Evolutionary conservation across 345 rosid genomes (phyloP), one percentile per base, ranked within the genome.

Genomic region (Murraya paniculata): DNA sequence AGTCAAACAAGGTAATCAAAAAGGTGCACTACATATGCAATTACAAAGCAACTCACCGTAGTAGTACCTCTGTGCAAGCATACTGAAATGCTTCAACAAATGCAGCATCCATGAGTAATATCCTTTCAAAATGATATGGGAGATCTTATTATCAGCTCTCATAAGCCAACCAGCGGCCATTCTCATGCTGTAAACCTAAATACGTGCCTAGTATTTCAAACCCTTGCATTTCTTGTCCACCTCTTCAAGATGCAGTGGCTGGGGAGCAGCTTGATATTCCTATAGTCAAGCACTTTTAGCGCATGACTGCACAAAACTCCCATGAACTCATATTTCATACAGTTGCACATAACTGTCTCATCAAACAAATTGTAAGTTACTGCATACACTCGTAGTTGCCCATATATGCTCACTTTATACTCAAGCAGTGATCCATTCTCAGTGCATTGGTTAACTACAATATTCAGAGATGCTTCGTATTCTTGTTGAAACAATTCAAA

Each of bases 241-340:
- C 83, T 86, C 74, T 81, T 81, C 64, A 77, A 73, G 75, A 83
- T 76, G 60, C 73, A 83, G 59, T 58, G 82, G 64, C 56, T 65
- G 1, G 88, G 84, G 18, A 83, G 81, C 33, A 78, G 6, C 77
- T 77, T 70, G 58, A 81, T 74, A 61, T 74, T 81, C 64, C 76
- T 77, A 55, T 74, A 83, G 78, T 81, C 80, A 14, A 83, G 78
- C 31, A 86, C 78, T 75, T 86, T 83, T 21, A 86, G 53, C 19
- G 80, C 76, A 74, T 81, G 80, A 35, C 85, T 70, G 55, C 88
- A 83, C 64, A 86, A 77, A 50, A 81, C 68, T 72, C 86, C 85
- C 77, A 81, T 72, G 31, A 39, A 86, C 81, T 83, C 86, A 71
- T 79, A 83, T 74, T 83, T 83, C 86, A 64, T 79, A 68, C 84